A percentile compares a stretch with the other conserved stretches of the same genome.
Conservation (phyloP, 306 rosid species). For the Ochetophila trinervis region DNA sequence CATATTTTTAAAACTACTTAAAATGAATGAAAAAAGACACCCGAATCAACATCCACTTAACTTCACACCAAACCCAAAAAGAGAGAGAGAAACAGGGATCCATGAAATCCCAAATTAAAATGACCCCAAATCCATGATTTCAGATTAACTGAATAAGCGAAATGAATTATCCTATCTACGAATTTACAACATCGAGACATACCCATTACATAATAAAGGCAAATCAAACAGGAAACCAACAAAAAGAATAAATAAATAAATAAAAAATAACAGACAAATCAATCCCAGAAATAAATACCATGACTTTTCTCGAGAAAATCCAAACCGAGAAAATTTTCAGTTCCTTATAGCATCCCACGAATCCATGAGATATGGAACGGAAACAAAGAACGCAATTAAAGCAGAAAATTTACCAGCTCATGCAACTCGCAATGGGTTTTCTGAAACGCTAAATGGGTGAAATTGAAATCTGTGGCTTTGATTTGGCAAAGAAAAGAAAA, state of each 20-base stretch:
- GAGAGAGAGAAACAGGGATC: slow-evolving; percentile 49
- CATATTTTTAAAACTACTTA: slow-evolving; percentile 13
- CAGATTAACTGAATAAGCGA: not conserved
- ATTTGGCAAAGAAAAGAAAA: slow-evolving; percentile 26
- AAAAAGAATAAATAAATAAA: not conserved
- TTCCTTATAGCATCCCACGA: not conserved
- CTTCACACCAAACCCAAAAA: not conserved
- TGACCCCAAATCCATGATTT: slow-evolving; percentile 6
- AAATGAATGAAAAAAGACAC: slow-evolving; percentile 13
- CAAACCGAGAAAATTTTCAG: not conserved
- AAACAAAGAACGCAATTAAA: slow-evolving; percentile 21
- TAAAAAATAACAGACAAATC: not conserved
- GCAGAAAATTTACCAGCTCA: slow-evolving; percentile 45
- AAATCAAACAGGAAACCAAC: slow-evolving; percentile 21
- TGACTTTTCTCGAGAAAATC: too few relatives aligned
- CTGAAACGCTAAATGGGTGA: slow-evolving; percentile 26
- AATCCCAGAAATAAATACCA: not conserved
- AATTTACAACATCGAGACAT: slow-evolving; percentile 1
- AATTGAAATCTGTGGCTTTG: slow-evolving; percentile 36
- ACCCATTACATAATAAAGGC: slow-evolving; percentile 9
- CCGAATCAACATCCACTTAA: slow-evolving; percentile 25
- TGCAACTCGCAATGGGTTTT: slow-evolving; percentile 34
- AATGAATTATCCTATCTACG: not conserved
- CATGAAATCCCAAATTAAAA: slow-evolving; percentile 21
- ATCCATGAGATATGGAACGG: not conserved